Conservation (phyloP, 306 rosid species). For the Prinsepia uniflora region DNA sequence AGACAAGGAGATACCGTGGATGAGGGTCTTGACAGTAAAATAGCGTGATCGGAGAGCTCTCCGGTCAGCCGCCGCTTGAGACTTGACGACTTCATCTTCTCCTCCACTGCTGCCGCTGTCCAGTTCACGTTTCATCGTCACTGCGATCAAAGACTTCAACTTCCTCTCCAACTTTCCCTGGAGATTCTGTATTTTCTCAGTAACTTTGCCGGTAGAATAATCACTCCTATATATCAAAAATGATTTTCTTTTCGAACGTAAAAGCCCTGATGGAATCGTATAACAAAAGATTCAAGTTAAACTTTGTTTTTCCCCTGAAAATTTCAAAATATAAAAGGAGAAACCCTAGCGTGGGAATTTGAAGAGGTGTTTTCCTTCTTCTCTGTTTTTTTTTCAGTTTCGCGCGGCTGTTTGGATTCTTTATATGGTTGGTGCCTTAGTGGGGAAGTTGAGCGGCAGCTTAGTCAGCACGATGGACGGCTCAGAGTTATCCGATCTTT, state of each 20-base stretch:
- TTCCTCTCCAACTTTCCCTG: conserved; percentile 8
- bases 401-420: background rate
- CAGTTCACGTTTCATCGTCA: conserved; percentile 20
- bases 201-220: background rate
- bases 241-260: no score
- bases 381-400: background rate
- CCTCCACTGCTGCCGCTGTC: background rate
- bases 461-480: background rate
- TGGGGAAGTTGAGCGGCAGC: background rate
- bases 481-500: background rate
- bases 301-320: background rate
- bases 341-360: background rate
- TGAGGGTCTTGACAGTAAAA: conserved; percentile 27
- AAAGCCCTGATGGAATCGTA: background rate
- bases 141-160: background rate
- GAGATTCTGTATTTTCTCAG: background rate
- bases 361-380: conserved; percentile 10
- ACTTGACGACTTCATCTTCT: background rate
- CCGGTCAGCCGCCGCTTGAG: conserved; percentile 16
- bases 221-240: no score
- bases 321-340: background rate
- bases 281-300: background rate
- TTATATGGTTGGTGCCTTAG: background rate
- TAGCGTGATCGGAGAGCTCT: conserved; percentile 36
- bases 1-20: conserved; percentile 15